Evolutionary conservation across 139 green algal genomes (phyloP), one percentile per base, ranked within the genome.

Genomic region (Chlamydomonas schloesseri): DNA sequence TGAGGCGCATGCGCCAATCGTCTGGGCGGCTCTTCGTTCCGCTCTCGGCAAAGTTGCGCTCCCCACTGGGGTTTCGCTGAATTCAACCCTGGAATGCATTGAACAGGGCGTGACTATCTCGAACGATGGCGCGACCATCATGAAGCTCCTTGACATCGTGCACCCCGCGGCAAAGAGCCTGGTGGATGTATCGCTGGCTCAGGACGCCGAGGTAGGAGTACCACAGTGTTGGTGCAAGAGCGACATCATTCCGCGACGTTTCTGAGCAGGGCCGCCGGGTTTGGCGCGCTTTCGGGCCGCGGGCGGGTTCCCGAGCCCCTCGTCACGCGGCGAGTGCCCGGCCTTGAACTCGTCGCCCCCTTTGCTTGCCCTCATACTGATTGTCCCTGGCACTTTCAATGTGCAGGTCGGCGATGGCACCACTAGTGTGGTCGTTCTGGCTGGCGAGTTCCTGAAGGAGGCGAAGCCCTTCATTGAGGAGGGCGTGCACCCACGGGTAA

Each of bases 101-200:
- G 6, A 1, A 28, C 47, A 85, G 79, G 79, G 79, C 24, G 97
- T 98, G 17, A 99, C 97, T 9, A 99, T 99, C 60, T 97, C 93
- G 28, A 99, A 99, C 89, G 97, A 99, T 83, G 97, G 97, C 24
- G 97, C 97, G 20, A 99, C 98, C 46, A 99, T 99, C 91, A 99
- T 99, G 98, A 98, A 98, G 91, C 95, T 99, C 13, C 93, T 99
- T 46, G 98, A 99, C 83, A 98, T 99, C 62, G 96, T 99, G 55
- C 98, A 99, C 88, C 98, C 98, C 28, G 98, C 98, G 3, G 98
- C 98, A 21, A 99, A 99, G 87, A 95, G 91, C 1, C 92, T 99
- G 31, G 96, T 98, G 31, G 98, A 99, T 84, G 99, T 99, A 29
- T 98, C 96, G 1, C 86, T 98, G 31, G 97, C 96, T 21, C 97